Conservation (phyloP, 495 filamentous ascomycete species). For the Antarctomyces pellizariae region DNA sequence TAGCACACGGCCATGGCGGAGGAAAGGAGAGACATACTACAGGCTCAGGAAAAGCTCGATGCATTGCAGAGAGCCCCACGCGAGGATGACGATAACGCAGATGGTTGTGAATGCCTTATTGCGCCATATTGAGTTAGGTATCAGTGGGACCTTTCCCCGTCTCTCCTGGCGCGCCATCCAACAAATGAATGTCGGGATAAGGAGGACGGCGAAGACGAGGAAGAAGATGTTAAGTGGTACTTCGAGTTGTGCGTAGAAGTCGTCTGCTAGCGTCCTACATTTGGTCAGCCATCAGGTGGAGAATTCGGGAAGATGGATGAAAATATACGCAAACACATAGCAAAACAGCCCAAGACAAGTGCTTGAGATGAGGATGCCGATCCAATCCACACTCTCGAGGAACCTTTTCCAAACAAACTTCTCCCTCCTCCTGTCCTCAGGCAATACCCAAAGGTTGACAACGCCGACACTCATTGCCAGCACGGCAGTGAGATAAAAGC, state of each 20-base stretch:
- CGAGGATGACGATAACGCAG: slow-evolving; percentile 27
- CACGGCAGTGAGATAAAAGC: slow-evolving; percentile 23
- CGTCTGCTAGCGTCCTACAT: slow-evolving; percentile 11
- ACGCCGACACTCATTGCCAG: slow-evolving; percentile 13
- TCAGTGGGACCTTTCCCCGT: slow-evolving; percentile 17
- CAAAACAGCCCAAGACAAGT: slow-evolving; percentile 21
- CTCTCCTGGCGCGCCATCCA: slow-evolving; percentile 23
- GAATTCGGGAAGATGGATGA: neutral
- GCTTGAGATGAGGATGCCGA: slow-evolving; percentile 20
- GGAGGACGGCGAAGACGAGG: slow-evolving; percentile 17
- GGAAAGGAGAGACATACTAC: too few species aligned
- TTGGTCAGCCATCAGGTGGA: neutral
- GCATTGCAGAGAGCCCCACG: slow-evolving; percentile 25
- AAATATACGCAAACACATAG: slow-evolving; percentile 19
- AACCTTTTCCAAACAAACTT: slow-evolving; percentile 7
- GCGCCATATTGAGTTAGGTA: slow-evolving; percentile 28
- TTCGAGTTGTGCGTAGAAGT: slow-evolving; percentile 14
- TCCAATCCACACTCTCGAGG: slow-evolving; percentile 24
- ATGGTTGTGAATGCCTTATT: slow-evolving; percentile 23
- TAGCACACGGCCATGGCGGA: too few species aligned
- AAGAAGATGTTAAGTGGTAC: slow-evolving; percentile 15
- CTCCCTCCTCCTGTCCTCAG: slow-evolving; percentile 5
- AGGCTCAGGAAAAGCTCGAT: slow-evolving; percentile 25
- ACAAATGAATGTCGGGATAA: slow-evolving; percentile 21
- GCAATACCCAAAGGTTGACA: slow-evolving; percentile 17